Conservation (phyloP, 2,329 filamentous ascomycete genomes). For the Aureobasidium sp. region DNA sequence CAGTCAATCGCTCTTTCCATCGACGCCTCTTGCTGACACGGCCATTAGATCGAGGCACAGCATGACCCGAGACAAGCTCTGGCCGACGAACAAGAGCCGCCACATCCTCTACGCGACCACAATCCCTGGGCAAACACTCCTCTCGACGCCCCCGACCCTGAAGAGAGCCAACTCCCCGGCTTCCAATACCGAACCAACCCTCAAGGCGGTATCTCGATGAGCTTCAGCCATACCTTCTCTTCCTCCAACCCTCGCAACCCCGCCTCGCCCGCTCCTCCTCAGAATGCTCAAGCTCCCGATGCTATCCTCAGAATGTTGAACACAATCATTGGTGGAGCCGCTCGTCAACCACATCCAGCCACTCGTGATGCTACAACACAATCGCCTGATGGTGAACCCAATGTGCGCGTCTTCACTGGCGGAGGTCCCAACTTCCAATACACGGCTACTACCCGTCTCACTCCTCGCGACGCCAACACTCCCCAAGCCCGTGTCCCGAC, state of each 20-base stretch:
- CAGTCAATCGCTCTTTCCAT: background rate
- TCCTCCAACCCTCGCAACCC: background rate
- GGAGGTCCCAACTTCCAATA: slow-evolving; percentile 8
- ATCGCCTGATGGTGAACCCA: background rate
- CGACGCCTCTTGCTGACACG: background rate
- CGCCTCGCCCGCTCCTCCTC: background rate
- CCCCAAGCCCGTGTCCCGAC: slow-evolving; percentile 32
- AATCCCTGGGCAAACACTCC: slow-evolving; percentile 43
- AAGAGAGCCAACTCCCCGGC: slow-evolving; percentile 35
- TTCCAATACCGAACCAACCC: slow-evolving; percentile 23
- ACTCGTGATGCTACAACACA: background rate
- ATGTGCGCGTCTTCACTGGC: slow-evolving; percentile 5
- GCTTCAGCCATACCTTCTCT: slow-evolving; percentile 10
- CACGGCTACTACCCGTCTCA: slow-evolving; percentile 29
- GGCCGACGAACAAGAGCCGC: slow-evolving; percentile 21
- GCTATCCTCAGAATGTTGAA: slow-evolving; percentile 15
- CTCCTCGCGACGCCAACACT: slow-evolving; percentile 43
- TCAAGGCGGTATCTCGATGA: slow-evolving; percentile 16
- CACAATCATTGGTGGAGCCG: slow-evolving; percentile 13
- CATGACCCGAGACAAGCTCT: slow-evolving; percentile 53
- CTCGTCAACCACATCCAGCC: background rate
- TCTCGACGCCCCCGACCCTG: slow-evolving; percentile 36
- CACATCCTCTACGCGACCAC: slow-evolving; percentile 33
- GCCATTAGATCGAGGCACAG: slow-evolving; percentile 38
- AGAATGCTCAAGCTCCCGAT: background rate